Percentiles rank a stretch among this genome's conserved stretches.
phyloP scores from a whole-genome alignment of 345 rosid genomes.

The Xanthoceras sorbifolium region DNA sequence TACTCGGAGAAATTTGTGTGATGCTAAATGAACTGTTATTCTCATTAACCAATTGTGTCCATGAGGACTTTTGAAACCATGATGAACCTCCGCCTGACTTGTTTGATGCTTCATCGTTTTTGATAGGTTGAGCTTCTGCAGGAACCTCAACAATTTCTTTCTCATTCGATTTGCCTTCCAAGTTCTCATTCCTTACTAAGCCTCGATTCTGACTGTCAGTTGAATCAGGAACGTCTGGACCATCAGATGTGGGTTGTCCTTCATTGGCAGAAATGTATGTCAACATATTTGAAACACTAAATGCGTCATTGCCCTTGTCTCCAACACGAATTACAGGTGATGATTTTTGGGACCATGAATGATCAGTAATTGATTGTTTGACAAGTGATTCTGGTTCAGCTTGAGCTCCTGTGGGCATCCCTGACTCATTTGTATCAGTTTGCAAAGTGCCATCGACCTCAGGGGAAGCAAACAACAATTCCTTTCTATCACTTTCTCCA shows the following conservation, averaged over 20 bases:
- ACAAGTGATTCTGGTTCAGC: slow-evolving; percentile 21
- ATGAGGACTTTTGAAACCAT: slow-evolving; percentile 80
- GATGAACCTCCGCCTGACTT: slow-evolving; percentile 62
- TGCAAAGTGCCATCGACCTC: slow-evolving; percentile 11
- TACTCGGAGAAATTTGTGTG: slow-evolving; percentile 54
- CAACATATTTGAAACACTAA: slow-evolving; percentile 21
- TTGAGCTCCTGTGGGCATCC: slow-evolving; percentile 10
- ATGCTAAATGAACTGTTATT: slow-evolving; percentile 59
- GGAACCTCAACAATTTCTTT: slow-evolving; percentile 15
- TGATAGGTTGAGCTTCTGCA: slow-evolving; percentile 29
- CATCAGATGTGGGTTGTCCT: slow-evolving; percentile 26
- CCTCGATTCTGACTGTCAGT: slow-evolving; percentile 19
- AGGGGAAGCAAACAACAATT: slow-evolving; percentile 7
- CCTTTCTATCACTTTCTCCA: slow-evolving; percentile 27
- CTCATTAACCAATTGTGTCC: slow-evolving; percentile 76
- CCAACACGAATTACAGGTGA: slow-evolving; percentile 36
- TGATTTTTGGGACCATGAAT: slow-evolving; percentile 31
- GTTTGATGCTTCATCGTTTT: slow-evolving; percentile 24
- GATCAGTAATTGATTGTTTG: slow-evolving; percentile 23
- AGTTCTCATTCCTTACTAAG: slow-evolving; percentile 23
- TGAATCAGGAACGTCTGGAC: slow-evolving; percentile 16
- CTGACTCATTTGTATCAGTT: slow-evolving; percentile 6
- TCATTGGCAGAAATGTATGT: slow-evolving; percentile 16
- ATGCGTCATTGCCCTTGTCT: slow-evolving; percentile 17
- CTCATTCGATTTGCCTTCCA: slow-evolving; percentile 21